phyloP scores from a whole-genome alignment of 2,329 filamentous ascomycete species.

The Colletotrichum kahawae region DNA sequence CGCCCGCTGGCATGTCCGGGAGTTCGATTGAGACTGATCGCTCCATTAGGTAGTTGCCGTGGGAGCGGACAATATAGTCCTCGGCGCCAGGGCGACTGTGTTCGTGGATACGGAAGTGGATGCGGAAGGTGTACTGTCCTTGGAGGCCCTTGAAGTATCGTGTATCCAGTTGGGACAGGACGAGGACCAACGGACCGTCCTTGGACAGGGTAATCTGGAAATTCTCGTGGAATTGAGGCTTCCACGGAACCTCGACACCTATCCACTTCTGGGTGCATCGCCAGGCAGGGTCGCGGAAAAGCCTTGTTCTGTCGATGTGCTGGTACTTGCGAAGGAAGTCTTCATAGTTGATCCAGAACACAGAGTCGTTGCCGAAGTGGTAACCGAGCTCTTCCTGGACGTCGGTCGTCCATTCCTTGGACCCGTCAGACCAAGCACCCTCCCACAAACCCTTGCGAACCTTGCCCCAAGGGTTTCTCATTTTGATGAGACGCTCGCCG shows the following conservation, averaged over 20 bases:
- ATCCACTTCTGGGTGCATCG: slow-evolving; percentile 64
- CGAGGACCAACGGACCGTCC: slow-evolving; percentile 62
- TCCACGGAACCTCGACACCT: slow-evolving; percentile 67
- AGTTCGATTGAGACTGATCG: slow-evolving; percentile 65
- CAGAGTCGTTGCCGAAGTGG: slow-evolving; percentile 65
- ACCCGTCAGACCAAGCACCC: slow-evolving; percentile 64
- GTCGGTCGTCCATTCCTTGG: slow-evolving; percentile 65
- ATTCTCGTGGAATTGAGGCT: slow-evolving; percentile 64
- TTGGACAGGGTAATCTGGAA: slow-evolving; percentile 63
- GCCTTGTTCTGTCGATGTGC: slow-evolving; percentile 65
- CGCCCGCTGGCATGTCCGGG: slow-evolving; percentile 57
- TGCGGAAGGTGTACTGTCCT: slow-evolving; percentile 60
- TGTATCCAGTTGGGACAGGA: slow-evolving; percentile 66
- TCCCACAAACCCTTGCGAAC: slow-evolving; percentile 63
- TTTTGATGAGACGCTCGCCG: slow-evolving; percentile 61
- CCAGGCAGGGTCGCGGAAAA: slow-evolving; percentile 66
- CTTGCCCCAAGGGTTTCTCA: slow-evolving; percentile 67
- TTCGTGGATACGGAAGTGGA: slow-evolving; percentile 58
- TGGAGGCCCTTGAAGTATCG: slow-evolving; percentile 66
- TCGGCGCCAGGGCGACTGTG: slow-evolving; percentile 55
- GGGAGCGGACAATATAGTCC: slow-evolving; percentile 65
- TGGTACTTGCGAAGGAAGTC: slow-evolving; percentile 68
- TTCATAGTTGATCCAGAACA: slow-evolving; percentile 68
- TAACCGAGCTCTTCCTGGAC: slow-evolving; percentile 62
- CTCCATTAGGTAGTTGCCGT: slow-evolving; percentile 63